Base-by-base conservation (phyloP, 2,329 filamentous ascomycete genomes). In the Phialemonium atrogriseum region DNA sequence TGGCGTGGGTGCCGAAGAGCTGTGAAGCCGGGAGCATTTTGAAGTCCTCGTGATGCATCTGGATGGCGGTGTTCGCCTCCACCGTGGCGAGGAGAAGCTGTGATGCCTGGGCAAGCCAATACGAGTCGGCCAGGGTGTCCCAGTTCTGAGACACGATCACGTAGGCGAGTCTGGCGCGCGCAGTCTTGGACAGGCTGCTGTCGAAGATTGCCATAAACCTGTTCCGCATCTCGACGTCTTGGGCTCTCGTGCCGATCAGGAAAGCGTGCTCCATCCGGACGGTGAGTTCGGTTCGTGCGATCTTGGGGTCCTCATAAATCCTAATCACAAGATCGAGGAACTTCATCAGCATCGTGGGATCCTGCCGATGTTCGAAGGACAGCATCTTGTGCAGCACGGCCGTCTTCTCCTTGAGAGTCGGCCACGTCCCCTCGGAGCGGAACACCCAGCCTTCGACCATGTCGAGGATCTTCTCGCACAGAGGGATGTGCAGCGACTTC, bases 371-470 rank as follows among this genome's bases (percentile, higher is more conserved):
- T 58, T 99, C 91, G 45, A 98, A 98, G 0, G 88, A 80, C 11
- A 96, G 65, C 91, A 99, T 99, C 62, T 98, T 99, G 48, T 94
- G 88, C n/a, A 99, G 64, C 1, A 99, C 91, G 1, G 93, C 93
- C 1, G 89, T 96, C 65, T 98, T 98, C 59, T 98, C 93, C 56
- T 99, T 99, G 2, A 98, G 70, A 0, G 91, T 98, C 1, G 91
- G 91, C 71, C 91, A 95, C 2, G 87, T 91, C 41, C 94, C 91
- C 36, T 86, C 88, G 0, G 86, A 91, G 43, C 86, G 77, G 65
- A 99, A 98, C 5, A 98, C 84, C 93, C 93, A 99, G 19, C 71
- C 74, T 53, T 96, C 89, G 4, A 95, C 89, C 74, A 98, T 89
- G 30, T 81, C 77, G 17, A 99, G 64, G 33, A 98, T 88, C 61